These are phyloP conservation scores for Nigrospora osmanthi DNA, from an alignment of 2,329 filamentous ascomycete species.

Conservation along the genomic window DNA sequence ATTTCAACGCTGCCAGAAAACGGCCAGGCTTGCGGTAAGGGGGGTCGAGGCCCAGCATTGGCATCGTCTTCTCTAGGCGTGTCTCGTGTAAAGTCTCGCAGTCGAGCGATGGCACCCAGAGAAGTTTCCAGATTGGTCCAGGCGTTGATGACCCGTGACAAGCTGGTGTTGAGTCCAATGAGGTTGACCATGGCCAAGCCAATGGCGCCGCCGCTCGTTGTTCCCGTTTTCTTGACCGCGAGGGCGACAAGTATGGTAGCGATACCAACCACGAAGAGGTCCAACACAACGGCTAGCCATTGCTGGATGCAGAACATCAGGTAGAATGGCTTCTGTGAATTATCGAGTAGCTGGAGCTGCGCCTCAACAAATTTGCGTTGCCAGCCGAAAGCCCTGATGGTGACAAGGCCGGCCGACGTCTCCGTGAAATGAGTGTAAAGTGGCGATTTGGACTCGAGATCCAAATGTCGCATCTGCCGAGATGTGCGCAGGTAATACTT, in stretches of 20 bases:
- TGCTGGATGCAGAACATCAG: not conserved
- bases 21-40: not conserved
- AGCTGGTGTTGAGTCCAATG: constrained; percentile 11
- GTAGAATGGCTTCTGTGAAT: constrained; percentile 15
- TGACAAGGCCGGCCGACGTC: constrained; percentile 31
- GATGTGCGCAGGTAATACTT: constrained; percentile 3
- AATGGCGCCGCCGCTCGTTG: constrained; percentile 18
- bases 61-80: not conserved
- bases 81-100: not conserved
- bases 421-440: constrained; percentile 32
- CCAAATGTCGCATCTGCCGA: constrained; percentile 1
- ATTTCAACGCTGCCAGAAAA: not conserved
- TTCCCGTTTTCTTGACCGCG: constrained; percentile 21
- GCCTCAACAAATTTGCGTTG: constrained; percentile 22
- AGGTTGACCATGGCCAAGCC: constrained; percentile 23
- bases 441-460: constrained; percentile 1
- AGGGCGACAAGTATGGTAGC: constrained; percentile 27
- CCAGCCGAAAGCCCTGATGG: constrained; percentile 39
- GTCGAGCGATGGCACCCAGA: constrained; percentile 16
- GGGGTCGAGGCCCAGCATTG: not conserved
- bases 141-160: constrained; percentile 13
- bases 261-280: constrained; percentile 26
- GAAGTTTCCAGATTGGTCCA: constrained; percentile 18
- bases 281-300: constrained; percentile 11
- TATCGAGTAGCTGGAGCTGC: constrained; percentile 21